These are phyloP conservation scores for Neoscytalidium dimidiatum DNA, from an alignment of 2,329 filamentous ascomycete genomes.

Conservation along the genomic window DNA sequence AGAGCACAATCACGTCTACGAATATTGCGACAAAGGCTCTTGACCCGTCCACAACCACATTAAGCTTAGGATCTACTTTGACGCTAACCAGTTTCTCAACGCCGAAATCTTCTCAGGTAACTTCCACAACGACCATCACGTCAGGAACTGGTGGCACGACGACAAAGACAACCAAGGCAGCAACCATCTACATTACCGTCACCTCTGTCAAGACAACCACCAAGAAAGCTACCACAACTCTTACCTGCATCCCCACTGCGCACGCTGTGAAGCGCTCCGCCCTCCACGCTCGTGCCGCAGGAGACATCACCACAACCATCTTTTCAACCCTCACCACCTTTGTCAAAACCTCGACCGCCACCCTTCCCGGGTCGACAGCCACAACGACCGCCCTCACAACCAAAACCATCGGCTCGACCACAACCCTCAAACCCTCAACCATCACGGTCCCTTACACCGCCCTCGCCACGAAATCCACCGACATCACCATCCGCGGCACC, in stretches of 20 bases:
- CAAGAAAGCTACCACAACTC: constrained; percentile 32
- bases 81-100: constrained; percentile 24
- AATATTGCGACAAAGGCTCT: constrained; percentile 20
- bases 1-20: neutral
- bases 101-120: constrained; percentile 22
- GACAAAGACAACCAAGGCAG: constrained; percentile 30
- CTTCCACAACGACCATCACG: neutral
- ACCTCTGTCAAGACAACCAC: constrained; percentile 31
- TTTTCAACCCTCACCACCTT: constrained; percentile 29
- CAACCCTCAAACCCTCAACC: constrained; percentile 24
- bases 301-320: constrained; percentile 28
- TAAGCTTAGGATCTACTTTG: constrained; percentile 22
- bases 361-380: constrained; percentile 24
- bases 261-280: constrained; percentile 21
- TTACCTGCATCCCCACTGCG: constrained; percentile 31
- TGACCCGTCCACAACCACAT: constrained; percentile 31
- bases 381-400: constrained; percentile 26
- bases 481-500: neutral
- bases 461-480: constrained; percentile 24
- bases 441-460: neutral
- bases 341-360: constrained; percentile 25
- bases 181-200: constrained; percentile 25
- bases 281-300: constrained; percentile 22
- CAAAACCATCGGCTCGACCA: constrained; percentile 26
- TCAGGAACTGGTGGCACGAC: constrained; percentile 9